Evolutionary conservation across 2,329 filamentous ascomycete species (phyloP).

Genomic region (Trichoderma hamatum): DNA sequence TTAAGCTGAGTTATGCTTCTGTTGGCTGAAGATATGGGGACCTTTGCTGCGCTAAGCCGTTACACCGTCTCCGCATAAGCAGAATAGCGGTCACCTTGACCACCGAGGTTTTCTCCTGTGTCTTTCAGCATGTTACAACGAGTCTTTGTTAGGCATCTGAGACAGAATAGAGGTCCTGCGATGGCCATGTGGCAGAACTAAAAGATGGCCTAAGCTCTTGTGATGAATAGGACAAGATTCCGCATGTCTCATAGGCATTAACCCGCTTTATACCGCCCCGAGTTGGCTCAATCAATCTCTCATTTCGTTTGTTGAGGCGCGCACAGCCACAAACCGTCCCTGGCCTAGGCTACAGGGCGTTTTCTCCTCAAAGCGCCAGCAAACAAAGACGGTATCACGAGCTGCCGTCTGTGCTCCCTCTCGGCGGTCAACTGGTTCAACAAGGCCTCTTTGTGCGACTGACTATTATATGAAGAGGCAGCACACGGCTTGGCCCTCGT

Average conservation of each 20-base stretch:
- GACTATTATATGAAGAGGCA: background rate
- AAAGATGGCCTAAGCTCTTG: background rate
- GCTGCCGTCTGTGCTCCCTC: background rate
- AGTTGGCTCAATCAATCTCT: background rate
- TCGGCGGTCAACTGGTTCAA: background rate
- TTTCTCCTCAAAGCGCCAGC: conserved; percentile 1
- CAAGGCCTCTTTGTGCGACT: no score
- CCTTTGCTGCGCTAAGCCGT: background rate
- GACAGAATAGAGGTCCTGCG: background rate
- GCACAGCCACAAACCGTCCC: background rate
- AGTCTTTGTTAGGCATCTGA: background rate
- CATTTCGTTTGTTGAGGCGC: background rate
- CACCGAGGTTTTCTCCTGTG: background rate
- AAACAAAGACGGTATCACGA: background rate
- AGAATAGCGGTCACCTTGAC: no score
- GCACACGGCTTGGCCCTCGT: background rate
- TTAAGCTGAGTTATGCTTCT: background rate
- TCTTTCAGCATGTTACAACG: background rate
- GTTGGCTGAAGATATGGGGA: background rate
- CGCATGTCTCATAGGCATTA: background rate
- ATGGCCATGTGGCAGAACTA: background rate
- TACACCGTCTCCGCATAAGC: background rate
- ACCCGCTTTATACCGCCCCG: background rate
- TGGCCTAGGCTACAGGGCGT: conserved; percentile 13
- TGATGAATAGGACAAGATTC: background rate